Conservation (phyloP, 208 protist species). For the Trypanosoma cruzi region DNA sequence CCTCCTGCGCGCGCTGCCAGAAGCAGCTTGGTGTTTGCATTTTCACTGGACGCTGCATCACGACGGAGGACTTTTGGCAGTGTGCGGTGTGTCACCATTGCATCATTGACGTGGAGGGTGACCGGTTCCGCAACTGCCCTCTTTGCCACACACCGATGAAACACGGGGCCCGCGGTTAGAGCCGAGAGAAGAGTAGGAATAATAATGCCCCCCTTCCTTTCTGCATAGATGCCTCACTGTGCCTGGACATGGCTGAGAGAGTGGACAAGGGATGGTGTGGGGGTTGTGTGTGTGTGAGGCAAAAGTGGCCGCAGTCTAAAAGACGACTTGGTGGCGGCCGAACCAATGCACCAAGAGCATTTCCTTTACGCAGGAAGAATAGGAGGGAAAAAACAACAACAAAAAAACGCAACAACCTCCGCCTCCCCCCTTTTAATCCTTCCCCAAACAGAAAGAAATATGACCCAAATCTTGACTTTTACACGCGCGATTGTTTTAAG, state of each 20-base stretch:
- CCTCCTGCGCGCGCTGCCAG: constrained; percentile 80
- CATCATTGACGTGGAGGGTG: constrained; percentile 73
- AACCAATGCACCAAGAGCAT: too few species aligned
- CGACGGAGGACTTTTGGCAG: constrained; percentile 65
- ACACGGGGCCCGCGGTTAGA: constrained; percentile 37
- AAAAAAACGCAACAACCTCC: too few species aligned
- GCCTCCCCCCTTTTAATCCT: neutral
- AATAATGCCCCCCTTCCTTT: too few species aligned
- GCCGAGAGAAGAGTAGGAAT: neutral
- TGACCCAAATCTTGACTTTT: neutral
- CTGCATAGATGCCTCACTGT: too few species aligned
- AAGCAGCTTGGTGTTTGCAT: constrained; percentile 89
- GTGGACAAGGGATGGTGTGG: too few species aligned
- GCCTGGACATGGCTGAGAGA: too few species aligned
- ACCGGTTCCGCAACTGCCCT: constrained; percentile 87
- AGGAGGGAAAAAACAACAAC: neutral
- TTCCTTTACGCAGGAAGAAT: neutral
- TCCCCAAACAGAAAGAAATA: neutral
- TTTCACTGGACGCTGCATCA: constrained; percentile 81
- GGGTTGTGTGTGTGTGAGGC: too few species aligned
- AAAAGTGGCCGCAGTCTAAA: too few species aligned
- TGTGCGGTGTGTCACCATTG: constrained; percentile 88
- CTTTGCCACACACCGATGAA: constrained; percentile 90
- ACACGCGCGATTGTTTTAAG: too few species aligned
- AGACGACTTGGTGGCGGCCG: too few species aligned